These are phyloP conservation scores for Lachnellula occidentalis DNA, from an alignment of 2,329 filamentous ascomycete species.

Conservation along the genomic window DNA sequence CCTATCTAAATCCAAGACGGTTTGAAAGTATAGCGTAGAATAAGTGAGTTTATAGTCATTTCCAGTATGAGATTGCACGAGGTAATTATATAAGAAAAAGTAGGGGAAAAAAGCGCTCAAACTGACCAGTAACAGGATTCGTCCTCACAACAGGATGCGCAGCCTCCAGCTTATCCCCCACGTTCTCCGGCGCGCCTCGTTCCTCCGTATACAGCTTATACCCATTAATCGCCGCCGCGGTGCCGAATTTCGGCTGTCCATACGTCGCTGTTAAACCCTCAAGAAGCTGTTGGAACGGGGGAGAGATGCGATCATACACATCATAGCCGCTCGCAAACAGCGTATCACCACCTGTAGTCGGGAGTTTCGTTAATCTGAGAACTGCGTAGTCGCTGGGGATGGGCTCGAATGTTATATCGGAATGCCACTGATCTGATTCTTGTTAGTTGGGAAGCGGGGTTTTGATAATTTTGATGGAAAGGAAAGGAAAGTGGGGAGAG, in stretches of 20 bases:
- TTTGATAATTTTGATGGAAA: too few relatives aligned
- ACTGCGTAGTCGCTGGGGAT: conserved; percentile 46
- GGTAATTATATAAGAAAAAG: too few relatives aligned
- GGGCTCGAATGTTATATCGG: conserved; percentile 42
- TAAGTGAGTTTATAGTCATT: too few relatives aligned
- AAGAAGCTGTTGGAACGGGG: conserved; percentile 41
- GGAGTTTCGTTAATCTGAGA: conserved; percentile 50
- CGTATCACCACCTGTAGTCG: conserved; percentile 45
- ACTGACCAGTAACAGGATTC: conserved; percentile 54
- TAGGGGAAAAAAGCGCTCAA: too few relatives aligned
- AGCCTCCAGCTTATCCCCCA: conserved; percentile 41
- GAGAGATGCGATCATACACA: conserved; percentile 47
- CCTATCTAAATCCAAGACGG: too few relatives aligned
- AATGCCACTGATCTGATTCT: conserved; percentile 39
- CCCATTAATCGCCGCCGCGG: conserved; percentile 37
- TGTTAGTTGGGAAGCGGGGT: background rate
- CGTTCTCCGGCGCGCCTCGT: conserved; percentile 51
- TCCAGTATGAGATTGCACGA: too few relatives aligned
- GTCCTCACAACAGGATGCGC: conserved; percentile 48
- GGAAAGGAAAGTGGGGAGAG: too few relatives aligned
- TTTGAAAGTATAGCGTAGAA: too few relatives aligned
- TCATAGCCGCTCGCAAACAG: conserved; percentile 40
- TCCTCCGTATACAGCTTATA: conserved; percentile 34
- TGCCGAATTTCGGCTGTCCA: conserved; percentile 43
- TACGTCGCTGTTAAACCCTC: conserved; percentile 45